Evolutionary conservation across 2,329 filamentous ascomycete genomes (phyloP), one percentile per base, ranked within the genome.

Genomic region (Nemania serpens): DNA sequence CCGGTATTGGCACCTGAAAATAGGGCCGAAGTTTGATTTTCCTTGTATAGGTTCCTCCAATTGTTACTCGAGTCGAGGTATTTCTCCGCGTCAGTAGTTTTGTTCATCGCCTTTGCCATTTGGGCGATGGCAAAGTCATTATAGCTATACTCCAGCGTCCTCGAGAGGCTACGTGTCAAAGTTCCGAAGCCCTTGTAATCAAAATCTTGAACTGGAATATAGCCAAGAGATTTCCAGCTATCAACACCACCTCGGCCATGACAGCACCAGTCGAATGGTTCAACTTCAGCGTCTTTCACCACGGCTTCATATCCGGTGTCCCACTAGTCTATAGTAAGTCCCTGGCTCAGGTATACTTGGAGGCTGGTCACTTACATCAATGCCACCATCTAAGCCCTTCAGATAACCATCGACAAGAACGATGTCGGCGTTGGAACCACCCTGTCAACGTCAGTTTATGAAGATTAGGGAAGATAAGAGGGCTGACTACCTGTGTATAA

Each of bases 81-180:
- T 69, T 83, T 88, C 52, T 83, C 78, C 22, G 80, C 77, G 50
- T 90, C 88, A 0, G 71, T 75, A 2, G 77, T 76, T 12, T 83
- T 79, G 1, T 84, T 84, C 41, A 90, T 71, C 0, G 76, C 78
- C 10, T 79, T 78, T 0, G 88, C 88, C 58, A 91, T 83, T 48
- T 85, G 78, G 0, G 86, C 79, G 57, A 91, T 87, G 65, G 84
- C 86, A 68, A 86, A 93, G 75, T 93, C 90, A 65, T 93, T 86
- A 74, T 93, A 93, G 6, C 88, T 85, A 71, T 93, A 93, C 72
- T 93, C 90, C 0, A 93, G 82, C 0, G 89, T 92, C 7, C 90
- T 81, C 1, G 87, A 91, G 25, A 93, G 83, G 63, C 84, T 88
- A 6, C 90, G 81, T 0, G 90, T 91, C 72, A 89, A 83, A 0